phyloP scores from a whole-genome alignment of 768 basidiomycete species.

The Gymnopilus dilepis region DNA sequence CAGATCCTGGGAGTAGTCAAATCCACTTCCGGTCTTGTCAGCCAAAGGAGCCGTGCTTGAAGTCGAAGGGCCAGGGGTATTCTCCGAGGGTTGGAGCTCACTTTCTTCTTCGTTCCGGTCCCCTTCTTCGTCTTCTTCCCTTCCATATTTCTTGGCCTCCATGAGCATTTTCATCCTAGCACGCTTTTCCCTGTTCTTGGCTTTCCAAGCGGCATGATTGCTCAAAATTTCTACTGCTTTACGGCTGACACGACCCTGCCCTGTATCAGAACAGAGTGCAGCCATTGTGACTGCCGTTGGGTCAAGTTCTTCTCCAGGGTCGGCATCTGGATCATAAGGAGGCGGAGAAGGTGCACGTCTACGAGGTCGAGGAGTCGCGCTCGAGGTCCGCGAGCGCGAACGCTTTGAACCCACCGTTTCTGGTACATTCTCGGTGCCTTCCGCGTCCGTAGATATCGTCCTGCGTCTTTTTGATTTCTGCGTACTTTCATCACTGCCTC shows the following conservation, averaged over 20 bases:
- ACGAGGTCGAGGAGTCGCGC: constrained; percentile 37
- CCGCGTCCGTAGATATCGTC: constrained; percentile 12
- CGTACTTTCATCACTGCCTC: constrained; percentile 3
- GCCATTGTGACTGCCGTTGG: constrained; percentile 89
- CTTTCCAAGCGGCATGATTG: constrained; percentile 77
- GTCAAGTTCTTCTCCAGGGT: constrained; percentile 79
- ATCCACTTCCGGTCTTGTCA: constrained; percentile 61
- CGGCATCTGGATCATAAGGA: constrained; percentile 60
- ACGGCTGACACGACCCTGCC: constrained; percentile 78
- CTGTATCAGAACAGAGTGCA: constrained; percentile 74
- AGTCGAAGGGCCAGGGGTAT: constrained; percentile 22
- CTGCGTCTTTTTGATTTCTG: constrained; percentile 23
- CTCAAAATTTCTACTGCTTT: constrained; percentile 74
- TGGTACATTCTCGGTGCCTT: constrained; percentile 17
- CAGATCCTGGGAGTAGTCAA: constrained; percentile 72
- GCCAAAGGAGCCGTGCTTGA: constrained; percentile 27
- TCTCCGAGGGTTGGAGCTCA: constrained; percentile 14
- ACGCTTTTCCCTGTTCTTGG: constrained; percentile 68
- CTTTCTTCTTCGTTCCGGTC: constrained; percentile 27
- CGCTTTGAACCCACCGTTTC: constrained; percentile 18
- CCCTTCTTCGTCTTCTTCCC: constrained; percentile 52
- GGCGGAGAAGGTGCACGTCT: constrained; percentile 58
- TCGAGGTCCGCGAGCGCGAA: constrained; percentile 26
- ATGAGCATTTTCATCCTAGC: constrained; percentile 63
- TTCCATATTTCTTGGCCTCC: constrained; percentile 81